phyloP scores from a whole-genome alignment of 2,329 filamentous ascomycete genomes.

The Neurospora crassa region DNA sequence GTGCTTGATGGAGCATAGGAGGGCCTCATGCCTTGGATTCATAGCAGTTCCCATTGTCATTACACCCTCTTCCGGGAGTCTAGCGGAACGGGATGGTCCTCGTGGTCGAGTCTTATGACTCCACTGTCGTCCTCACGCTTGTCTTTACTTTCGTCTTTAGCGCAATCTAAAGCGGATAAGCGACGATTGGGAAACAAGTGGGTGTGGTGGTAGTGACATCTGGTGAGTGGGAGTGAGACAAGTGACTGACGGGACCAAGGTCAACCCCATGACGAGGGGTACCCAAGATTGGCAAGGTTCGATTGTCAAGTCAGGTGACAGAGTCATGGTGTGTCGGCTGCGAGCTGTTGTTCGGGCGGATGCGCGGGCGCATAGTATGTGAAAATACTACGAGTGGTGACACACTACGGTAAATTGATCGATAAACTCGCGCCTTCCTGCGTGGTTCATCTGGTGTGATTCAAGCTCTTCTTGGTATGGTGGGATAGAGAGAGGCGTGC shows the following conservation, averaged over 20 bases:
- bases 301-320: conserved; percentile 6
- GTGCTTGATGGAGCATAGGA: not conserved
- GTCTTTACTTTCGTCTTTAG: not conserved
- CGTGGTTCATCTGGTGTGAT: not conserved
- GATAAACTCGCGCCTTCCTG: not conserved
- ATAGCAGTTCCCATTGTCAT: not conserved
- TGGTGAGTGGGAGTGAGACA: conserved; percentile 7
- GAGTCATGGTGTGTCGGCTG: not conserved
- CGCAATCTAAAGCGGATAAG: not conserved
- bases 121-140: not conserved
- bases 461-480: not conserved
- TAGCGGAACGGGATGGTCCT: not conserved
- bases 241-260: conserved; percentile 9
- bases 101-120: not conserved
- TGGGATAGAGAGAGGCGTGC: not conserved
- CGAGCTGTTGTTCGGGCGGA: not conserved
- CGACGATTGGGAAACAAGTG: not conserved
- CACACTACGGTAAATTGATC: not conserved
- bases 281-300: not conserved
- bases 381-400: not conserved
- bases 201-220: not conserved
- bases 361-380: not conserved
- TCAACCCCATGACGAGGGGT: conserved; percentile 5
- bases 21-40: not conserved
- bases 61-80: not conserved